These are phyloP conservation scores for Claviceps sp. DNA, from an alignment of 2,329 filamentous ascomycete species.

Conservation along the genomic window DNA sequence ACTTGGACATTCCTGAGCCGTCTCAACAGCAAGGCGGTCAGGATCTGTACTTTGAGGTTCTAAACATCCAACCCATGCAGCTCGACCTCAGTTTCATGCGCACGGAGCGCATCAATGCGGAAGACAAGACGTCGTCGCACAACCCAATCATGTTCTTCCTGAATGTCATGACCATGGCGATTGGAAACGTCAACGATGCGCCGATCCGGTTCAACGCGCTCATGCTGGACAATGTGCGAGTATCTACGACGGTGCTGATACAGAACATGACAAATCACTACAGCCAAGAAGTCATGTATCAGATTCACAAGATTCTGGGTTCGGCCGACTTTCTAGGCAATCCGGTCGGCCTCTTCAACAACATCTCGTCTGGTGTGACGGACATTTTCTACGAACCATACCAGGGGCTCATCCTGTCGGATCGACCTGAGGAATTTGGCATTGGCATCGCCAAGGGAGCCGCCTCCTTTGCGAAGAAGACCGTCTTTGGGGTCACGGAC, in stretches of 20 bases:
- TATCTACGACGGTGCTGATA: conserved; percentile 72
- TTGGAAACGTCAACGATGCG: conserved; percentile 97
- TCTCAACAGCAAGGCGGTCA: conserved; percentile 72
- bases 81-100: conserved; percentile 93
- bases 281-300: conserved; percentile 87
- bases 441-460: conserved; percentile 93
- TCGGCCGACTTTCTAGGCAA: conserved; percentile 97
- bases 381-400: conserved; percentile 99
- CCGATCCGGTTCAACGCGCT: conserved; percentile 87
- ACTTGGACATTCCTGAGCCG: conserved; percentile 83
- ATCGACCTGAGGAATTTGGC: conserved; percentile 88
- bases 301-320: conserved; percentile 93
- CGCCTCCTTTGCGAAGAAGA: conserved; percentile 96
- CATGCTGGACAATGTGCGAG: conserved; percentile 86
- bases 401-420: conserved; percentile 91
- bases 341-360: conserved; percentile 95
- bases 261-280: conserved; percentile 89
- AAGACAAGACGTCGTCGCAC: conserved; percentile 78
- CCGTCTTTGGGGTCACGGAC: conserved; percentile 92
- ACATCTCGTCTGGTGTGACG: conserved; percentile 88
- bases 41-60: conserved; percentile 94
- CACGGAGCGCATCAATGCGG: conserved; percentile 89
- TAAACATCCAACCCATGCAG: conserved; percentile 97
- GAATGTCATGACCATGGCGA: conserved; percentile 97
- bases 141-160: conserved; percentile 98